Evolutionary conservation across 331 rosid genomes (phyloP).

Genomic region (Malus hybrid): DNA sequence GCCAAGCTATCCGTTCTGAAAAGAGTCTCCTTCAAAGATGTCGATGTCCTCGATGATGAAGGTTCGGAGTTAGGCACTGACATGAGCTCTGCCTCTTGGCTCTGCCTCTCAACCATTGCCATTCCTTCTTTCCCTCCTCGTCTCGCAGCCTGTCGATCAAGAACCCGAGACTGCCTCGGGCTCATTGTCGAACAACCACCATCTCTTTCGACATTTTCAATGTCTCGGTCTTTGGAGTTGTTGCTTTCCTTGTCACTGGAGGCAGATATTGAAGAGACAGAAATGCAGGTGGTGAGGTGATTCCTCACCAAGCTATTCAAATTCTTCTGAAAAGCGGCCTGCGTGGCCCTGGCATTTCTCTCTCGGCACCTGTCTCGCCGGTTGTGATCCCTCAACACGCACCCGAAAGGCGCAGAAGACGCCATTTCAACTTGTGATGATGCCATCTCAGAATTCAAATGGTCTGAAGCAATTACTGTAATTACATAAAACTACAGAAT

Average conservation of each 20-base stretch:
- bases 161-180: constrained; percentile 20
- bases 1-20: constrained; percentile 16
- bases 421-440: constrained; percentile 60
- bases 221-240: neutral
- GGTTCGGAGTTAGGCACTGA: neutral
- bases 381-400: constrained; percentile 56
- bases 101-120: constrained; percentile 14
- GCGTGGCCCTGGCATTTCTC: constrained; percentile 22
- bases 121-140: constrained; percentile 28
- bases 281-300: constrained; percentile 43
- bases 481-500: neutral
- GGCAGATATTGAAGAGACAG: constrained; percentile 29
- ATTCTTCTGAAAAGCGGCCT: constrained; percentile 39
- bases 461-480: neutral
- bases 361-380: constrained; percentile 47
- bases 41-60: constrained; percentile 3
- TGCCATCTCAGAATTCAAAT: constrained; percentile 36
- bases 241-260: constrained; percentile 4
- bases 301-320: constrained; percentile 49
- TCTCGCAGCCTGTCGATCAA: constrained; percentile 38
- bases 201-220: neutral
- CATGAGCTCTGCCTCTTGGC: constrained; percentile 16
- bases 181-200: constrained; percentile 4
- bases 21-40: constrained; percentile 13
- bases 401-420: constrained; percentile 60